A percentile compares a stretch with the other conserved stretches of the same genome.
phyloP scores from a whole-genome alignment of 1,284 basidiomycete species.

The Tilletiaria anomala region DNA sequence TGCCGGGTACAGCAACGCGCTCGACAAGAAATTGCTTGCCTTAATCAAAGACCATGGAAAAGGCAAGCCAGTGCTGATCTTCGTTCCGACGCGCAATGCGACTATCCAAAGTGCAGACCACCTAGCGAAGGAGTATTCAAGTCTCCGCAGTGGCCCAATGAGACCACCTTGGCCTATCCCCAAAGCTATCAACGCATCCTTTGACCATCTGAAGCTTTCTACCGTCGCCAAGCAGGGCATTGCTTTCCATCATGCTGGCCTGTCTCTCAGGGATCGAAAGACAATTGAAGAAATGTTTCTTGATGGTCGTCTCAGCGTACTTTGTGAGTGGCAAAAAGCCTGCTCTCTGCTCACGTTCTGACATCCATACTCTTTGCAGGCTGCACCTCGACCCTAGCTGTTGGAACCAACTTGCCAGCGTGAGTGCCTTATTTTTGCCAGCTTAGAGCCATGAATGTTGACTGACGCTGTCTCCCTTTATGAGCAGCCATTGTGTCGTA shows the following conservation, averaged over 20 bases:
- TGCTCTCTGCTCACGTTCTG: not conserved
- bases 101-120: slow-evolving; percentile 52
- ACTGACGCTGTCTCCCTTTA: not conserved
- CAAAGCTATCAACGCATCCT: slow-evolving; percentile 2
- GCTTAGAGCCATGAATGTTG: no score
- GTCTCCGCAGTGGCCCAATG: slow-evolving; percentile 48
- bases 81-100: slow-evolving; percentile 44
- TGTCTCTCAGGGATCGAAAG: slow-evolving; percentile 57
- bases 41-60: slow-evolving; percentile 16
- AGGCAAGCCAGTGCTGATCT: slow-evolving; percentile 18
- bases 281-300: slow-evolving; percentile 57
- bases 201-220: slow-evolving; percentile 23
- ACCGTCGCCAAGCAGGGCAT: slow-evolving; percentile 46
- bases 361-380: slow-evolving; percentile 7
- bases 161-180: slow-evolving; percentile 47
- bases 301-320: slow-evolving; percentile 51
- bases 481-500: slow-evolving; percentile 13
- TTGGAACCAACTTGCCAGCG: slow-evolving; percentile 61
- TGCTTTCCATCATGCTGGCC: slow-evolving; percentile 72
- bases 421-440: slow-evolving; percentile 2
- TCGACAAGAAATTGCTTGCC: slow-evolving; percentile 61
- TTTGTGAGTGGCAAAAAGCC: slow-evolving; percentile 39
- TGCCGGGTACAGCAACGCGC: slow-evolving; percentile 53
- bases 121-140: slow-evolving; percentile 54
- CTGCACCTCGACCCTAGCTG: slow-evolving; percentile 54